phyloP scores from a whole-genome alignment of 805 yeast genomes.

The Wickerhamomyces alni region DNA sequence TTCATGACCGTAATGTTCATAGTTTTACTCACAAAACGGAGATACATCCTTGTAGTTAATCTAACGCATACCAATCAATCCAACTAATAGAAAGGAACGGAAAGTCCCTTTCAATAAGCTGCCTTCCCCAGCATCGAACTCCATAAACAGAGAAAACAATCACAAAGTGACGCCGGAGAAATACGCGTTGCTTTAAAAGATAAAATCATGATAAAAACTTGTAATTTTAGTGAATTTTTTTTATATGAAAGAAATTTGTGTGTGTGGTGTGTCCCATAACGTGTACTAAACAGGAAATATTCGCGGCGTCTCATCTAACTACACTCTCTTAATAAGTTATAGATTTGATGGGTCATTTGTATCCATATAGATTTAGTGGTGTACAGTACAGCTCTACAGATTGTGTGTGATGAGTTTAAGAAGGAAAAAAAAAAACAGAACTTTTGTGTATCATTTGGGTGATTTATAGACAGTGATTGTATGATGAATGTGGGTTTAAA shows the following conservation, averaged over 20 bases:
- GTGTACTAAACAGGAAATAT: no score
- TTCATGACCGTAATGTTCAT: conserved; percentile 1
- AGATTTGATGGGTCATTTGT: no score
- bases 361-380: no score
- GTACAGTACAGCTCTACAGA: no score
- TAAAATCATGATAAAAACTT: no score
- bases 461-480: no score
- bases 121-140: neutral
- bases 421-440: no score
- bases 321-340: no score
- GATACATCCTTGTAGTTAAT: neutral
- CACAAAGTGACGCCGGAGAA: conserved; percentile 1
- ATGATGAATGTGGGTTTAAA: neutral
- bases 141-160: neutral
- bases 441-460: neutral
- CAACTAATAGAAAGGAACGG: neutral
- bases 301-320: no score
- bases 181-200: neutral
- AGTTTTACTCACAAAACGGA: conserved; percentile 2
- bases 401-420: no score
- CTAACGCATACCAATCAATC: neutral
- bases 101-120: neutral
- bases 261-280: neutral
- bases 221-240: neutral
- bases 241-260: neutral